A percentile compares a stretch with the other conserved stretches of the same genome.
These are phyloP conservation scores for Ophiostoma sp. DNA, from an alignment of 2,329 filamentous ascomycete genomes.

Conservation along the genomic window DNA sequence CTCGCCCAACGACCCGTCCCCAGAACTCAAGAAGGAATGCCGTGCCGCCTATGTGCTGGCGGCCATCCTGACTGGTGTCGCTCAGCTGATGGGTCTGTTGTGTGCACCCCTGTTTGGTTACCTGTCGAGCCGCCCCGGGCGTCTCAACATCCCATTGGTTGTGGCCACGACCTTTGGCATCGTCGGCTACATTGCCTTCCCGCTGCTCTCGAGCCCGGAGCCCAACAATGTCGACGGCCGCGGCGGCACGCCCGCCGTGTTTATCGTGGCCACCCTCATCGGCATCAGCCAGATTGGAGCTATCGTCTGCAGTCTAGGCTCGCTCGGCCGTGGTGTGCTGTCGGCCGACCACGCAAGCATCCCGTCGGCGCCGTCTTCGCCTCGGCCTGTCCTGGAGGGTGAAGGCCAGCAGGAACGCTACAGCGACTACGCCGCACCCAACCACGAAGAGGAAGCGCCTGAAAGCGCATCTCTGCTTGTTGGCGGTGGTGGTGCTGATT, in stretches of 20 bases:
- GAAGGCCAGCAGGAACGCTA: constrained; percentile 29
- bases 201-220: constrained; percentile 74
- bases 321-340: constrained; percentile 79
- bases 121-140: constrained; percentile 58
- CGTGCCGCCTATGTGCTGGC: constrained; percentile 84
- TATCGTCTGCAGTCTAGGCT: constrained; percentile 92
- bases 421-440: constrained; percentile 12
- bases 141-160: constrained; percentile 70
- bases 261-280: constrained; percentile 75
- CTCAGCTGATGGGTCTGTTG: constrained; percentile 81
- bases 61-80: constrained; percentile 82
- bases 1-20: constrained; percentile 61
- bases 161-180: constrained; percentile 72
- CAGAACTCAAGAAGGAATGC: constrained; percentile 82
- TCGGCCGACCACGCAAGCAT: constrained; percentile 42
- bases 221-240: constrained; percentile 62
- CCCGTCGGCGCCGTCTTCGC: constrained; percentile 24
- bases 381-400: constrained; percentile 19
- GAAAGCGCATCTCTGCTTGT: constrained; percentile 47
- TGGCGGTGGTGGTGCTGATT: constrained; percentile 21
- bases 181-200: constrained; percentile 74
- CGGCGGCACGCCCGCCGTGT: constrained; percentile 67
- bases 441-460: constrained; percentile 29
- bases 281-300: constrained; percentile 94
- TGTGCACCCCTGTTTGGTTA: constrained; percentile 87